Evolutionary conservation across 805 yeast species (phyloP).

Genomic region (Hemisphaericaspora nanyangensis): DNA sequence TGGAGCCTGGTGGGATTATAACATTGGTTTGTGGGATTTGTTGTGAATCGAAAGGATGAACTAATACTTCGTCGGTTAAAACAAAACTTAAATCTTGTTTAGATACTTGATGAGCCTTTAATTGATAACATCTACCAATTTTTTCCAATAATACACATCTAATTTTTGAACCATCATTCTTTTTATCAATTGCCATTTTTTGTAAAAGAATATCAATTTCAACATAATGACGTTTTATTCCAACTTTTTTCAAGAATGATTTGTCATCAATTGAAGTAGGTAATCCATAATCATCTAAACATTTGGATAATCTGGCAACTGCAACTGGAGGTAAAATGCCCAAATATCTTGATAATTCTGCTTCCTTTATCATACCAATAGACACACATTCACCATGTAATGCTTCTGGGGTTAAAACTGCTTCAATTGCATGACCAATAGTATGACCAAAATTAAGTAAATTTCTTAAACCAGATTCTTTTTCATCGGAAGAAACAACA

Average conservation of each 20-base stretch:
- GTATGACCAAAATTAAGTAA: slow-evolving; percentile 93
- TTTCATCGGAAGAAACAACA: slow-evolving; percentile 90
- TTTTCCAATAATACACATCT: slow-evolving; percentile 78
- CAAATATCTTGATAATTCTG: slow-evolving; percentile 88
- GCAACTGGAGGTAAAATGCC: slow-evolving; percentile 90
- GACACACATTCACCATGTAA: slow-evolving; percentile 99
- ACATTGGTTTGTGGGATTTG: slow-evolving; percentile 42
- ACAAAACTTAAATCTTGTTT: slow-evolving; percentile 80
- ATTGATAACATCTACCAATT: slow-evolving; percentile 88
- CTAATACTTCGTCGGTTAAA: slow-evolving; percentile 75
- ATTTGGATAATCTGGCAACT: slow-evolving; percentile 82
- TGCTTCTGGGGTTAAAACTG: slow-evolving; percentile 93
- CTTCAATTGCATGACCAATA: slow-evolving; percentile 97
- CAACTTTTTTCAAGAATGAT: slow-evolving; percentile 58
- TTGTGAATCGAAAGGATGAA: slow-evolving; percentile 48
- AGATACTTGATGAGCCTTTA: slow-evolving; percentile 77
- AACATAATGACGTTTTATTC: slow-evolving; percentile 56
- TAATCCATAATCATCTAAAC: slow-evolving; percentile 79
- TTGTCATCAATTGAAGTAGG: slow-evolving; percentile 79
- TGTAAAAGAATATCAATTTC: slow-evolving; percentile 72
- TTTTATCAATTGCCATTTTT: slow-evolving; percentile 94
- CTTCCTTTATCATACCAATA: slow-evolving; percentile 92
- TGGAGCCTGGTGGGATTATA: slow-evolving; percentile 88
- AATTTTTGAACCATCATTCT: slow-evolving; percentile 89
- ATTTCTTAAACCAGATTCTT: slow-evolving; percentile 92